Conservation (phyloP, 768 basidiomycete genomes). For the Leucosporidium yakuticum region DNA sequence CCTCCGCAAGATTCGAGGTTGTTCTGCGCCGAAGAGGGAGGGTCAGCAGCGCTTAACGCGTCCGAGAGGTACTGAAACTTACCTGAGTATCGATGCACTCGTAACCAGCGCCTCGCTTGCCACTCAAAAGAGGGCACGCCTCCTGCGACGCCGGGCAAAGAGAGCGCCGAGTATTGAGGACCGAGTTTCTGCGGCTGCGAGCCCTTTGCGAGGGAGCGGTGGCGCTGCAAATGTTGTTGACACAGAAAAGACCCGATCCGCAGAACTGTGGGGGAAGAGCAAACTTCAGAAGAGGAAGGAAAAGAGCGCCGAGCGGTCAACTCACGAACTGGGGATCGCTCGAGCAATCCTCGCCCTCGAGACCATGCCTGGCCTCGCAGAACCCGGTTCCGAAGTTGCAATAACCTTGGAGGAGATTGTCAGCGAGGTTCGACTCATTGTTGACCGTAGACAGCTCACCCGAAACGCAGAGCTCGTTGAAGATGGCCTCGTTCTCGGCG, state of each 20-base stretch:
- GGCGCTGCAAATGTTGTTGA: not conserved
- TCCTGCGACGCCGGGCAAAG: constrained; percentile 16
- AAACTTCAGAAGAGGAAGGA: not conserved
- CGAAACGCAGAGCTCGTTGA: not conserved
- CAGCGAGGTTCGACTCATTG: too few species aligned
- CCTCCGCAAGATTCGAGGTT: constrained; percentile 27
- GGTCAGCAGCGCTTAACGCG: not conserved
- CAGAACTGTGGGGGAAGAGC: not conserved
- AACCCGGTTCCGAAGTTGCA: constrained; percentile 10
- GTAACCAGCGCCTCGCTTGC: constrained; percentile 5
- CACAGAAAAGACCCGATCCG: not conserved
- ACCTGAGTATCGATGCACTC: constrained; percentile 27
- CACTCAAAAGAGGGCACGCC: constrained; percentile 12
- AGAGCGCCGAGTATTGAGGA: not conserved
- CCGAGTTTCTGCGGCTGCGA: constrained; percentile 6
- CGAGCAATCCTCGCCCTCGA: constrained; percentile 10
- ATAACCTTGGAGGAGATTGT: not conserved
- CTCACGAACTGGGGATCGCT: constrained; percentile 4
- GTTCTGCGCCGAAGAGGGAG: not conserved
- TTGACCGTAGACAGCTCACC: too few species aligned
- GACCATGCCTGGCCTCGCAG: constrained; percentile 2
- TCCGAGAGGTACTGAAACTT: not conserved
- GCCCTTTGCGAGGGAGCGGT: constrained; percentile 3
- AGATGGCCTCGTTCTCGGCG: not conserved
- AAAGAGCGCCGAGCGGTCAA: too few species aligned